A percentile compares a stretch with the other conserved stretches of the same genome.
Conservation (phyloP, 2,329 filamentous ascomycete species). For the Ceratocystis albifundus region DNA sequence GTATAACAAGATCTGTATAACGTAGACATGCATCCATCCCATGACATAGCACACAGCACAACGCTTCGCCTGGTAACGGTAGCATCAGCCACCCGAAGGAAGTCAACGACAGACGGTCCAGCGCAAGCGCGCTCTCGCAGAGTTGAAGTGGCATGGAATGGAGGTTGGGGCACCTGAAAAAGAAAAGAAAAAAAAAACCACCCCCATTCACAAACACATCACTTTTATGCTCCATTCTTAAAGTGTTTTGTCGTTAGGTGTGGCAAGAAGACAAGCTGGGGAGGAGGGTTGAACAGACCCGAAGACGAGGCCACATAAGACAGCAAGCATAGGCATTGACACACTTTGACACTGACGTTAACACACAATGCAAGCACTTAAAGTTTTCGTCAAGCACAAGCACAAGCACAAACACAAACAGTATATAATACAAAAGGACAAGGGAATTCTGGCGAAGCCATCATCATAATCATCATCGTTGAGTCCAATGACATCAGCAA, state of each 20-base stretch:
- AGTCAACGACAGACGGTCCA: neutral
- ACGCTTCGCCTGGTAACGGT: neutral
- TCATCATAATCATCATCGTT: too few species aligned
- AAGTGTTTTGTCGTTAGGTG: neutral
- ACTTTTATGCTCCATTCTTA: neutral
- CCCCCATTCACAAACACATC: too few species aligned
- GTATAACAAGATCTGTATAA: neutral
- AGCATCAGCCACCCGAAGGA: neutral
- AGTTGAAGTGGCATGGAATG: neutral
- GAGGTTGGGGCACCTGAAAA: neutral
- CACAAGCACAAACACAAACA: neutral
- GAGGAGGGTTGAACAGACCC: neutral
- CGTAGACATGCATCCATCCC: neutral
- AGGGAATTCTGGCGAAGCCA: neutral
- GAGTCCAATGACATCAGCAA: too few species aligned
- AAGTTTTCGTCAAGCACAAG: neutral
- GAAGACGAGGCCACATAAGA: neutral
- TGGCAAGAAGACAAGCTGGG: neutral
- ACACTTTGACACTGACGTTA: neutral
- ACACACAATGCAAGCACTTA: constrained; percentile 5
- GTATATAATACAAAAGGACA: neutral
- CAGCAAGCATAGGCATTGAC: neutral
- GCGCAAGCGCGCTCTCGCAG: neutral
- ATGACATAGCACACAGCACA: too few species aligned
- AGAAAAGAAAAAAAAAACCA: neutral